Evolutionary conservation across 192 early-diverging fungal genomes (phyloP), one percentile per base, ranked within the genome.

Genomic region (Chytriomyces sp.): DNA sequence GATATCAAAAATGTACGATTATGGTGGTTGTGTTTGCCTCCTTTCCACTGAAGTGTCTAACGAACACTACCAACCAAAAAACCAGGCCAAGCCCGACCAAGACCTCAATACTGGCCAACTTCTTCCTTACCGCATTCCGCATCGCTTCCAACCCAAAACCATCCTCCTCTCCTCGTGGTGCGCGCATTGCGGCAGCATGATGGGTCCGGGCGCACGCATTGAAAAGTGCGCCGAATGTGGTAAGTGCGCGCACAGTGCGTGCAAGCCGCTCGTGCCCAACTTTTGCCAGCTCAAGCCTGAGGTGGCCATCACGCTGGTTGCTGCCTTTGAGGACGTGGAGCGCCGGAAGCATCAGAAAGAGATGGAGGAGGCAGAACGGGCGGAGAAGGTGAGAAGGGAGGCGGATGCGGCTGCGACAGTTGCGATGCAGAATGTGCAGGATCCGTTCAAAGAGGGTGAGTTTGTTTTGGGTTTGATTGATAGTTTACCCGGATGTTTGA

Each of bases 161-260:
- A 94, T 93, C 72, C 84, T 96, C 39, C 90, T 88, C 26, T 90
- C 94, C 30, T 91, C 92, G 66, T 98, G 96, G 96, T 99, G 96
- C 78, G 89, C 87, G 59, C 96, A 99, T 81, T 99, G 96, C 80
- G 96, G 96, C 41, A 93, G 89, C 59, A 92, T 85, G 37, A 64
- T 84, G 33, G 62, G 82, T 17, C 75, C 75, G 3, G 82, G 82
- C 25, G 53, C 73, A 32, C 74, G 77, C 36, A 77, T 84, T 26
- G 71, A 75, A 33, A 52, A 69, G 19, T 85, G 84, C 60, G 31
- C 74, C 19, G 84, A 85, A 61, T 85, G 84, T 60, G 36, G 59
- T 3, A 75, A 78, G 49, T 66, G 66, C 41, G 36, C 59, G n/a
- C 84, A 85, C 61, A 77, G 64, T 32, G 76, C 78, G 39, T 82